Percentiles rank a stretch among this genome's conserved stretches.
Evolutionary conservation across 768 basidiomycete genomes (phyloP).

Genomic region (Coprinopsis cinerea): DNA sequence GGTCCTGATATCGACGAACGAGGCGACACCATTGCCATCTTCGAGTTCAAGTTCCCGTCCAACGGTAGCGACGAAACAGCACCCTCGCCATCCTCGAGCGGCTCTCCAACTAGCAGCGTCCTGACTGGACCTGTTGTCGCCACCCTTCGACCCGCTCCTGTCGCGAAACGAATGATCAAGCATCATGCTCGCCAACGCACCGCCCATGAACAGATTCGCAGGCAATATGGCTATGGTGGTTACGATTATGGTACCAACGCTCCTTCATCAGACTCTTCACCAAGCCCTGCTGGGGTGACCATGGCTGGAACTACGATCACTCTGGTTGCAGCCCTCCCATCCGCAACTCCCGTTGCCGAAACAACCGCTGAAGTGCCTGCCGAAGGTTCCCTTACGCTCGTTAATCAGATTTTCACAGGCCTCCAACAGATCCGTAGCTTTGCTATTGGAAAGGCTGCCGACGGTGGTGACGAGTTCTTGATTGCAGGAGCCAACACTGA

Average conservation of each 20-base stretch:
- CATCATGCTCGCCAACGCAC: constrained; percentile 5
- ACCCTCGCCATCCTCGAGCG: not conserved
- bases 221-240: constrained; percentile 1
- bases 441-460: constrained; percentile 44
- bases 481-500: constrained; percentile 49
- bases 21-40: constrained; percentile 20
- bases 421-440: constrained; percentile 58
- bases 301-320: not conserved
- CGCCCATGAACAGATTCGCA: not conserved
- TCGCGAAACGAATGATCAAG: constrained; percentile 5
- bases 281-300: not conserved
- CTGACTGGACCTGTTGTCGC: not conserved
- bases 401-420: constrained; percentile 18
- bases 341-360: not conserved
- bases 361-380: not conserved
- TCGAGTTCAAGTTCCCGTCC: constrained; percentile 3
- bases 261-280: not conserved
- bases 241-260: not conserved
- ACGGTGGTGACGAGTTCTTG: constrained; percentile 43
- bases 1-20: constrained; percentile 37
- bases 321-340: not conserved
- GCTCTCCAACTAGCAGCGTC: not conserved
- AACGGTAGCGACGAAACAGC: not conserved
- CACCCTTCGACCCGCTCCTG: not conserved
- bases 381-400: constrained; percentile 19